Evolutionary conservation across 1,284 basidiomycete species (phyloP).

Genomic region (Puccinia coronata): DNA sequence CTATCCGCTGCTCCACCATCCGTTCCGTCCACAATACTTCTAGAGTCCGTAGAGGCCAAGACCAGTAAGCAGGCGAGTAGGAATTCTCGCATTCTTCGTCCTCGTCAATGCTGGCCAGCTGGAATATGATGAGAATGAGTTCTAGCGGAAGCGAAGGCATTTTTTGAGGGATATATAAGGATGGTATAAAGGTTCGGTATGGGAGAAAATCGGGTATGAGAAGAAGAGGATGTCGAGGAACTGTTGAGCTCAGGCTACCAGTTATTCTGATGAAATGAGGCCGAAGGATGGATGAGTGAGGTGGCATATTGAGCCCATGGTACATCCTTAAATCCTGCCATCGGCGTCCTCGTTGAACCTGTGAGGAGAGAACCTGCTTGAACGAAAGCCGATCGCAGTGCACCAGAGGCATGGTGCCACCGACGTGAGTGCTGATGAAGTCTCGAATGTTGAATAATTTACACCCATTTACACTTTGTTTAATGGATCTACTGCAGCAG

Average conservation of each 20-base stretch:
- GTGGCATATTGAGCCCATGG: neutral
- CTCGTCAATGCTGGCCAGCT: neutral
- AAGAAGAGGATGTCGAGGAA: neutral
- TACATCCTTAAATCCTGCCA: neutral
- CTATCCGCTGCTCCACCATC: neutral
- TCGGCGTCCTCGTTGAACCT: neutral
- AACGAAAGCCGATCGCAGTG: neutral
- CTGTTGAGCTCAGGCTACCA: no score
- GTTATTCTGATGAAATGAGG: neutral
- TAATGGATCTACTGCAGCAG: neutral
- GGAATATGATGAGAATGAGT: neutral
- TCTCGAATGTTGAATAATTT: neutral
- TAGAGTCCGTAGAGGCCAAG: neutral
- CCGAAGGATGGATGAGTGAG: neutral
- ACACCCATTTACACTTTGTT: neutral
- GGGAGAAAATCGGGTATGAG: neutral
- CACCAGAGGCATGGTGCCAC: neutral
- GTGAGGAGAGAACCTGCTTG: neutral
- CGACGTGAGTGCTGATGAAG: neutral
- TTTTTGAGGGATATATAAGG: neutral
- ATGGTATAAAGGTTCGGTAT: neutral
- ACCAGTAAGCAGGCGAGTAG: constrained; percentile 1
- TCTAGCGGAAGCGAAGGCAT: neutral
- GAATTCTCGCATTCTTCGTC: neutral
- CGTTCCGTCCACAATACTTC: neutral